A percentile compares a stretch with the other conserved stretches of the same genome.
phyloP scores from a whole-genome alignment of 208 protist species.

The Strigomonas galati region DNA sequence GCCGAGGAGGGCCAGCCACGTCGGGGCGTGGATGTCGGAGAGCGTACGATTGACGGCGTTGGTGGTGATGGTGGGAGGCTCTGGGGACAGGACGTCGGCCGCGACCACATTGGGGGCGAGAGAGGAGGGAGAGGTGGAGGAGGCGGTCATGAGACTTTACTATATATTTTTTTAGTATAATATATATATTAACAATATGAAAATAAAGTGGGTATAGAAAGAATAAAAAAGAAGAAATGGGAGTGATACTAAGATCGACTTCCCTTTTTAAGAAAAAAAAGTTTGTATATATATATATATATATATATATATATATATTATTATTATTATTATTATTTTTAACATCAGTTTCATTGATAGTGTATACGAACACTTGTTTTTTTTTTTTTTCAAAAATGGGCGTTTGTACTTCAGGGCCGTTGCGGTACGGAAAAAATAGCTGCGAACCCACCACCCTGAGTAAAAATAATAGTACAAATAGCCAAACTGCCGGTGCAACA shows the following conservation, averaged over 20 bases:
- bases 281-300: too few relatives aligned
- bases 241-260: neutral
- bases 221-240: neutral
- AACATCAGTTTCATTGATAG: neutral
- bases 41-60: conserved; percentile 78
- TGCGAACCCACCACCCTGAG: neutral
- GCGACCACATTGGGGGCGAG: neutral
- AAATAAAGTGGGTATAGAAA: neutral
- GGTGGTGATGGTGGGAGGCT: conserved; percentile 18
- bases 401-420: too few relatives aligned
- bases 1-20: conserved; percentile 66
- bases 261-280: too few relatives aligned
- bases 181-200: neutral
- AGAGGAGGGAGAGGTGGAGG: neutral
- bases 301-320: too few relatives aligned
- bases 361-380: conserved; percentile 8
- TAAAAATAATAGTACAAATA: neutral
- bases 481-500: neutral
- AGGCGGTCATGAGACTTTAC: conserved; percentile 9
- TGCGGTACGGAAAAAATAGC: too few relatives aligned
- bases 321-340: conserved; percentile 8
- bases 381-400: conserved; percentile 3
- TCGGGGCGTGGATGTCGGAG: conserved; percentile 77
- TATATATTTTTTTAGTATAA: conserved; percentile 8
- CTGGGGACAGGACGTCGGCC: neutral